Base-by-base conservation (phyloP, 2,329 filamentous ascomycete genomes). In the Metarhizium sp. region DNA sequence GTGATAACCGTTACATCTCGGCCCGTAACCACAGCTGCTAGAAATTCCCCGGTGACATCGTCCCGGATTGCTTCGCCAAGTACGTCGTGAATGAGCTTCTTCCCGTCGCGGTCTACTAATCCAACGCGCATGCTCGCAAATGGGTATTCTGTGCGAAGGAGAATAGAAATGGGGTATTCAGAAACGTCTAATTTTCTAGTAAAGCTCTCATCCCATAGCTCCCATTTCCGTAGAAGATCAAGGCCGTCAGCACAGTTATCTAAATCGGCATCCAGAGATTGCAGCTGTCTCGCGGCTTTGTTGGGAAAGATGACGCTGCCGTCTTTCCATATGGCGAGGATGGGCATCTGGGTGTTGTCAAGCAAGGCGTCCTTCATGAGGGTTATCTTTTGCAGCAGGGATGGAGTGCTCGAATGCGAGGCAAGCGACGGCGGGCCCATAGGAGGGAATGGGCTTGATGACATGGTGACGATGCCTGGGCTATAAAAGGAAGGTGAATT, bases 321-420 rank as follows among this genome's bases (percentile, higher is more conserved):
- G 60, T 92, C 88, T 64, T 85, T 87, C 88, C 88, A 92, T 83
- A 91, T 88, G 29, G 86, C 85, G 48, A 91, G 74, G 25, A 90
- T 85, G 0, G 88, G 88, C 65, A 89, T 84, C 58, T 83, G 80
- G 30, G 88, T 88, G 43, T 84, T 88, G 64, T 90, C 87, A 6
- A 92, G 72, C 20, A 92, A 76, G 1, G 87, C 87, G 65, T 92
- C 87, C 67, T 91, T 92, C 73, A 92, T 82, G 52, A 85, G 75
- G 7, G 81, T 82, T 54, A 88, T 81, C 66, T 91, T 92, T 62
- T 88, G 84, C 29, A 90, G 76, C 13, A 87, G 74, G 0, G 86
- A 86, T 0, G 86, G 83, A 2, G 81, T 76, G 55, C 77, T 78
- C 0, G 80, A 75, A n/a, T 77, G 68, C 5, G 78, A 72, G 10